Base-by-base conservation (phyloP, 306 rosid genomes). In the Cicer bijugum region DNA sequence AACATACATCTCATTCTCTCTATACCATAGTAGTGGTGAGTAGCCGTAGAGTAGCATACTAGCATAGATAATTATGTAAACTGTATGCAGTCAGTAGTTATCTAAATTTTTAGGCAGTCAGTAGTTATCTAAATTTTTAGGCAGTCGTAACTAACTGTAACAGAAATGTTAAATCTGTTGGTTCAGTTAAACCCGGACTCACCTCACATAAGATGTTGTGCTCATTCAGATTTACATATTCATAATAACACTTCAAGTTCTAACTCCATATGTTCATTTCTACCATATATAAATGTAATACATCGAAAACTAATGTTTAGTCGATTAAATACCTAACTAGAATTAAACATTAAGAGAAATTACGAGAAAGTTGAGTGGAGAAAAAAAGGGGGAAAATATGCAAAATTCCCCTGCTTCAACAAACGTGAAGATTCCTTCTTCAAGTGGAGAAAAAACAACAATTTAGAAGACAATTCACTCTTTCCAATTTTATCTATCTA, bases 311-410 rank as follows among this genome's bases (percentile, higher is more conserved):
- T 12, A 58, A 58, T 58, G 6, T 58, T 23, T 9, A 7, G 59
- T 53, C 8, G 33, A 53, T 4, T 40, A 67, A 67, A 67, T 52
- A 44, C 9, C 7, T 12, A 51, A 40, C 2, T 42, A 16, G 33
- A 45, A 33, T 59, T 19, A 61, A 82, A 45, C 39, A 45, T 45
- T 62, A 58, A 58, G 15, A 58, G 1, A 20, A 20, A 56, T 11
- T 58, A 17, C 12, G 42, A 58, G 39, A 39, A 58, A 58, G 42
- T 19, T 6, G 42, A 35, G 40, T 58, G 42, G 4, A 23, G 42
- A 6, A 58, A 23, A 58, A 58, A 55, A 5, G 10, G 42, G 15
- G 38, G 42, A 9, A 28, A 28, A 58, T 10, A 58, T 23, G 64
- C 16, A 23, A 23, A 23, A 28, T 58, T 58, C 9, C 16, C 11